phyloP scores from a whole-genome alignment of 768 basidiomycete genomes.

The Mrakia gelida region DNA sequence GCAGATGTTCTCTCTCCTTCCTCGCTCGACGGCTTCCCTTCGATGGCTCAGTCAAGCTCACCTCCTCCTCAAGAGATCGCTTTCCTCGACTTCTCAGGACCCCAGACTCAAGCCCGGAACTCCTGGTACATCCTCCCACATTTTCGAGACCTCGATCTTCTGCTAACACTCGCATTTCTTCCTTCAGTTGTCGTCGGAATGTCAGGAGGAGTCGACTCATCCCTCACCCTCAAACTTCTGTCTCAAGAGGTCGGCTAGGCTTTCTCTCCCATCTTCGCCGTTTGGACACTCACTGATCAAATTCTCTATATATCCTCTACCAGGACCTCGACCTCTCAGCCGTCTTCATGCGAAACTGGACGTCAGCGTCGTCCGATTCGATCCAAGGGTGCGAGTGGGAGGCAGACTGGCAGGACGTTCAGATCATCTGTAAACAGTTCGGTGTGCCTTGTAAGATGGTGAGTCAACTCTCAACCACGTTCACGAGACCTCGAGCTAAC shows the following conservation, averaged over 20 bases:
- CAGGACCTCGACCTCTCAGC: conserved; percentile 80
- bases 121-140: not conserved
- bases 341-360: conserved; percentile 94
- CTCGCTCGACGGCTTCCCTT: conserved; percentile 1
- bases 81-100: not conserved
- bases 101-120: conserved; percentile 2
- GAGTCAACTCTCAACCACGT: conserved; percentile 31
- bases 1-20: not conserved
- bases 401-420: conserved; percentile 88
- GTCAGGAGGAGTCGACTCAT: conserved; percentile 95
- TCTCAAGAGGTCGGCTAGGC: conserved; percentile 40
- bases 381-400: conserved; percentile 86
- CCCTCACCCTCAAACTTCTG: conserved; percentile 74
- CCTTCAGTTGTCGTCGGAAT: conserved; percentile 76
- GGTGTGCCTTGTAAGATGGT: conserved; percentile 71
- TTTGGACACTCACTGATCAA: not conserved
- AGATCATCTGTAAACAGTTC: conserved; percentile 62
- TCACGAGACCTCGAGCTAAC: conserved; percentile 12
- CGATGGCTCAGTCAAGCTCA: conserved; percentile 3
- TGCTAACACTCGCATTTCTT: not conserved
- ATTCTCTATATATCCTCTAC: not conserved
- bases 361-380: conserved; percentile 39
- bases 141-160: not conserved
- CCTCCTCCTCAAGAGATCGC: not conserved
- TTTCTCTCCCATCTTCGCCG: conserved; percentile 9